Evolutionary conservation across 768 basidiomycete species (phyloP), one percentile per base, ranked within the genome.

Genomic region (Auricularia cornea): DNA sequence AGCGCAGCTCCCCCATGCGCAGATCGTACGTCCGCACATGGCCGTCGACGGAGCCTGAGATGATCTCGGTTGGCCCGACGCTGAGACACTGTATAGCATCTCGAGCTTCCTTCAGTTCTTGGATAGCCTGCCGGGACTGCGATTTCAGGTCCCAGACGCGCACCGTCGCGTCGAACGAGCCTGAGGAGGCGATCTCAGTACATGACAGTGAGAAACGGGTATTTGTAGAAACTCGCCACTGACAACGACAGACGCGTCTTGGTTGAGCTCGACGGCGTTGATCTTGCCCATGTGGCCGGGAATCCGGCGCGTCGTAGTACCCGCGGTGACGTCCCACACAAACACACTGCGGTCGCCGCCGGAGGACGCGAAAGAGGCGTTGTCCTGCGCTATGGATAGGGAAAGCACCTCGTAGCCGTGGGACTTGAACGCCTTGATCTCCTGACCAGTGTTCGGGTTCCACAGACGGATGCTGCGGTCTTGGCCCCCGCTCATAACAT

Each of bases 401-500:
- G 92, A 91, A 48, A 98, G 82, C 3, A 99, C 91, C 72, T 98
- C 97, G 72, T 98, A 96, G 31, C 94, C 96, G 73, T 98, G 96
- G 10, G 92, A 92, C 63, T 85, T 78, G 73, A 97, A 99, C 0
- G 80, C 73, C 76, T 97, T 97, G 76, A 99, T 92, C 76, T 96
- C 87, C n/a, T 86, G 81, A 28, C 95, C 97, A 33, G 84, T 75
- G 61, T 78, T 79, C 3, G 94, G 89, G 74, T 98, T 99, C 90
- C 94, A 98, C 41, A 98, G 84, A 59, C 90, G 83, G 60, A 98
- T 82, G 1, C 87, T 85, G 59, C 94, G 83, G 75, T 98, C 97
- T 72, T 92, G 89, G 23, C 94, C 94, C 10, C 96, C 97, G 1
- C 92, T 88, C n/a, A 99, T 81, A 65, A 93, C 78, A 72, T 99